Conservation (phyloP, 2,329 filamentous ascomycete genomes). For the Curvularia sp. region DNA sequence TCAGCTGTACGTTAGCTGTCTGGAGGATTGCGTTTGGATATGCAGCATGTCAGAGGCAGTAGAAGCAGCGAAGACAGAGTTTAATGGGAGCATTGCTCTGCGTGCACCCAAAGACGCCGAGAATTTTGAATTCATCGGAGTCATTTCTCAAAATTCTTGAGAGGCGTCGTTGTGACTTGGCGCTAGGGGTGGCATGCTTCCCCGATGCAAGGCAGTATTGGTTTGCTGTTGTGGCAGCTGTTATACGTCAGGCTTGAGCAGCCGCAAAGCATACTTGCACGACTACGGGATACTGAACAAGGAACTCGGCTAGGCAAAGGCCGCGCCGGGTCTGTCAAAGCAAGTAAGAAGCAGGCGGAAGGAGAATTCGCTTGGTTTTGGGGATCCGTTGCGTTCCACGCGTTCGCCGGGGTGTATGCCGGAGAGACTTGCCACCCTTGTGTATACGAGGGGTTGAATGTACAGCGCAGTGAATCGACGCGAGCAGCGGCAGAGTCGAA, state of each 20-base stretch:
- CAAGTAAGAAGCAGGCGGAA: constrained; percentile 8
- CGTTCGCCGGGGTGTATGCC: constrained; percentile 7
- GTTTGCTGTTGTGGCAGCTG: constrained; percentile 31
- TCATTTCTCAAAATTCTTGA: neutral
- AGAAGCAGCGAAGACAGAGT: neutral
- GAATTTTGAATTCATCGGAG: neutral
- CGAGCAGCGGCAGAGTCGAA: neutral
- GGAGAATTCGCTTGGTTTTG: constrained; percentile 8
- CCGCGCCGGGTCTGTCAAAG: constrained; percentile 6
- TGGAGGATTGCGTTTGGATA: neutral
- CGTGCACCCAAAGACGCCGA: neutral
- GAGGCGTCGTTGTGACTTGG: neutral
- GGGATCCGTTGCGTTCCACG: constrained; percentile 8
- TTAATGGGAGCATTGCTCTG: neutral
- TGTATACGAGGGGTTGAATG: neutral
- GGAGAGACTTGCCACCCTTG: neutral
- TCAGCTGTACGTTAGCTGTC: neutral
- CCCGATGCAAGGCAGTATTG: constrained; percentile 19
- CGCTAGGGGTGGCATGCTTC: neutral
- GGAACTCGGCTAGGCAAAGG: constrained; percentile 17
- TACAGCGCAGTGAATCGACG: neutral
- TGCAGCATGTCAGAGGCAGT: neutral
- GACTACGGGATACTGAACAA: constrained; percentile 14
- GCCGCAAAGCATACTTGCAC: constrained; percentile 7
- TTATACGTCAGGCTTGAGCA: constrained; percentile 27